Percentiles rank a stretch among this genome's conserved stretches.
phyloP scores from a whole-genome alignment of 805 yeast species.

The Ogataea salicorniae region DNA sequence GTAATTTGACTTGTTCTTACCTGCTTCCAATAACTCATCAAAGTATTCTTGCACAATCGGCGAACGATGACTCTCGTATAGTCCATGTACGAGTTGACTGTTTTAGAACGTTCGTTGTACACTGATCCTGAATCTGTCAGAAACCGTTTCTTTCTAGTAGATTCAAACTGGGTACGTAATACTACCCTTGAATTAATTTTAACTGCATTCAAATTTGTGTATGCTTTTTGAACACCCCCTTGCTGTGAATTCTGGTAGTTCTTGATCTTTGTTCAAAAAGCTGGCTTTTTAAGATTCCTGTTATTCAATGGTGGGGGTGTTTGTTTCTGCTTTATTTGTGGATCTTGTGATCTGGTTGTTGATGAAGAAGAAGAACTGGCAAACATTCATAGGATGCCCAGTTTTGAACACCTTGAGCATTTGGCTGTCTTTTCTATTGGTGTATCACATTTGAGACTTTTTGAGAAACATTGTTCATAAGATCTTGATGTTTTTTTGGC shows the following conservation, averaged over 20 bases:
- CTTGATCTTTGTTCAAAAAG: background rate
- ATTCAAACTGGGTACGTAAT: background rate
- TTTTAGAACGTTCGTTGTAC: background rate
- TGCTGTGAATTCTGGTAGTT: background rate
- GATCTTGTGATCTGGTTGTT: no score
- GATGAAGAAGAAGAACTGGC: no score
- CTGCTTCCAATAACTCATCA: background rate
- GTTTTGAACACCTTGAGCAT: no score
- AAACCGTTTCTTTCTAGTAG: background rate
- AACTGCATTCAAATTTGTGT: slow-evolving; percentile 1
- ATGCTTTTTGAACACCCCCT: slow-evolving; percentile 1
- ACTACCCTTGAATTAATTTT: slow-evolving; percentile 1
- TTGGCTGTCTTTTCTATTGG: no score
- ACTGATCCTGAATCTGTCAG: background rate
- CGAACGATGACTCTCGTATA: background rate
- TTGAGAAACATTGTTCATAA: no score
- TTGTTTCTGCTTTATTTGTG: no score
- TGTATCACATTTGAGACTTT: no score
- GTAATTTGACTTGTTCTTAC: slow-evolving; percentile 2
- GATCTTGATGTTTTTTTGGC: no score
- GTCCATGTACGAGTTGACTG: background rate
- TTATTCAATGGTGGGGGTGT: no score
- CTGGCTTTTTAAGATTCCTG: background rate
- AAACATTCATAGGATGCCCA: no score
- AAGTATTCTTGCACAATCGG: background rate